Conservation (phyloP, 1,284 basidiomycete species). For the Marasmius fiardii region DNA sequence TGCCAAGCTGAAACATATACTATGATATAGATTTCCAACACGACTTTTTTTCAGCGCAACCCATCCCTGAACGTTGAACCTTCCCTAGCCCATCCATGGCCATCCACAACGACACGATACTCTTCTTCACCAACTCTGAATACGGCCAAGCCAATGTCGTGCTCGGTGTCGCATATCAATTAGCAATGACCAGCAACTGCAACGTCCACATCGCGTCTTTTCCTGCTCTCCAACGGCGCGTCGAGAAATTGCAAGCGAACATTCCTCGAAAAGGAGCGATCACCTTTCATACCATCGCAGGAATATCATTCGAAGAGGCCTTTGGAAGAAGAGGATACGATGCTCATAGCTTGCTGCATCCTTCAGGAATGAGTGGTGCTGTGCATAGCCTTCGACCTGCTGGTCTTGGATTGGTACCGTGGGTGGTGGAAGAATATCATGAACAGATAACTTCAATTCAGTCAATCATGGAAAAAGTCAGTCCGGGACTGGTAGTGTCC, state of each 20-base stretch:
- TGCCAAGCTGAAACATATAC: too few species aligned
- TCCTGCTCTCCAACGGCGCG: neutral
- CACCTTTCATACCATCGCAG: neutral
- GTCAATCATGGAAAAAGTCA: constrained; percentile 1
- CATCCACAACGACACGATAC: neutral
- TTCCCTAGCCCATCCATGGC: too few species aligned
- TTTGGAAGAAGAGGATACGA: neutral
- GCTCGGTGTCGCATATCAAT: neutral
- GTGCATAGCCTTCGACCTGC: too few species aligned
- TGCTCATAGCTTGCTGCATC: too few species aligned
- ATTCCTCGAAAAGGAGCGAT: neutral
- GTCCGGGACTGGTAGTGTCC: constrained; percentile 1
- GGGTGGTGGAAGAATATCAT: too few species aligned
- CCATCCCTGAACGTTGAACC: too few species aligned
- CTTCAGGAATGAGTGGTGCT: too few species aligned
- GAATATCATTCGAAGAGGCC: neutral
- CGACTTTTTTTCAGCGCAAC: too few species aligned
- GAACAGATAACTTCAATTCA: neutral
- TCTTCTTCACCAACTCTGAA: constrained; percentile 1
- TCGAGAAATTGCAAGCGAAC: neutral
- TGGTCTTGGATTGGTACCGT: too few species aligned
- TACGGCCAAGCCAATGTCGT: constrained; percentile 5
- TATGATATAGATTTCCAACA: too few species aligned
- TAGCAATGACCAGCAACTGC: neutral
- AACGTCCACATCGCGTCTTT: neutral